A percentile compares a stretch with the other conserved stretches of the same genome.
Conservation (phyloP, 83 land plant species). For the Picea abies region DNA sequence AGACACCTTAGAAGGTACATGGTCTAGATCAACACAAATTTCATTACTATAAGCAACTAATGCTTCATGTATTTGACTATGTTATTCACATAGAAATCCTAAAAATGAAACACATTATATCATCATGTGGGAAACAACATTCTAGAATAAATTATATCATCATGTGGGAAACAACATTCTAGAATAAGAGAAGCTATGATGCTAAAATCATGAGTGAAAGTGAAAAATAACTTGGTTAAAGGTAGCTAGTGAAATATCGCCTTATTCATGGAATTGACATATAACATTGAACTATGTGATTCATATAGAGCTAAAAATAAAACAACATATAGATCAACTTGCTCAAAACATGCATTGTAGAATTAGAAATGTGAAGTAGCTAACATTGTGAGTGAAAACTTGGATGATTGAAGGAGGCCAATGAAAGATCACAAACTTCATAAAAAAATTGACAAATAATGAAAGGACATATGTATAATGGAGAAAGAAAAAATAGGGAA, state of each 20-base stretch:
- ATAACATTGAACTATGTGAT: too few relatives aligned
- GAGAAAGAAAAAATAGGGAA: background rate
- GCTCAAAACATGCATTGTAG: background rate
- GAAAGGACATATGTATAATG: background rate
- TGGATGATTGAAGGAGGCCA: background rate
- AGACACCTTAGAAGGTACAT: constrained; percentile 72
- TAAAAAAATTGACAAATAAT: background rate
- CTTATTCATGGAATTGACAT: too few relatives aligned
- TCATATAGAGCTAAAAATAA: background rate
- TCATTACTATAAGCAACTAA: constrained; percentile 67
- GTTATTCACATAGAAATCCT: constrained; percentile 75
- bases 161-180: too few relatives aligned
- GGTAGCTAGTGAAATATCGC: too few relatives aligned
- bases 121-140: background rate
- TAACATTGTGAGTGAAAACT: background rate
- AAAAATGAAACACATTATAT: constrained; percentile 15
- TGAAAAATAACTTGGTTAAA: background rate
- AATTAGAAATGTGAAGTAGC: background rate
- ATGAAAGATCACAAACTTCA: background rate
- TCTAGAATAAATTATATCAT: background rate
- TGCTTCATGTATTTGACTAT: constrained; percentile 58
- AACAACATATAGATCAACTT: constrained; percentile 2
- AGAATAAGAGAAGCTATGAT: background rate
- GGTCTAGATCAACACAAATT: constrained; percentile 52
- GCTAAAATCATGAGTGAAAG: background rate